Base-by-base conservation (phyloP, 2,329 filamentous ascomycete genomes). In the Raffaelea deltoideospora region DNA sequence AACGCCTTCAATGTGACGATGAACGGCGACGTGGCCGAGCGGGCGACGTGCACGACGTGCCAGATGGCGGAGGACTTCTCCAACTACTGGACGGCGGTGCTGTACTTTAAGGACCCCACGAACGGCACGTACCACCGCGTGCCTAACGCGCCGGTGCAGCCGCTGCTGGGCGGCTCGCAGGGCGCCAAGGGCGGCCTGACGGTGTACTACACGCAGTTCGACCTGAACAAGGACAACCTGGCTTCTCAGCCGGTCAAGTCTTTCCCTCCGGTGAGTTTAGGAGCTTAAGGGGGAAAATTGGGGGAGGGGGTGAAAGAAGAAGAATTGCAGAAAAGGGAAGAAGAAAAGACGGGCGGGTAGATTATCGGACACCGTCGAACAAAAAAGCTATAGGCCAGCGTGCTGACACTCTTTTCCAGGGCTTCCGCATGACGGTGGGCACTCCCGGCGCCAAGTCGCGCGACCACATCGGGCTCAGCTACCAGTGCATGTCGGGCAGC, bases 1-100 rank as follows among this genome's bases (percentile, higher is more conserved):
- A 47, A 49, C 24, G 47, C 47, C 29, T 49, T 49, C 39, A 49
- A 49, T 33, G 43, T 41, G n/a, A 49, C 45, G 9, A 49, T 47
- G 44, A 40, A 39, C 9, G 47, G 47, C 18, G 46, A 49, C 21
- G 47, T 49, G 11, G 41, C 38, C 17, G 37, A 35, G 38, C 31
- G 46, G 31, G 47, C 45, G 4, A 40, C 46, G 23, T 51, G 49
- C 41, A 51, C 49, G 2, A 51, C 49, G 3, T 51, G 49, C 43
- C 47, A 51, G 38, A 50, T 50, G 49, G 23, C 48, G 0, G 49
- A 51, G 37, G 48, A 51, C 37, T 51, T 51, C 18, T 51, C 49
- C 21, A 51, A 51, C 41, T 51, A 51, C 43, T 51, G 49, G 49
- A 47, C 45, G 2, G 49, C 49, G 15, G 31, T 37, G 19, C 32